Base-by-base conservation (phyloP, 176 grass and related monocot genomes). In the Bolboschoenus planiculmis region DNA sequence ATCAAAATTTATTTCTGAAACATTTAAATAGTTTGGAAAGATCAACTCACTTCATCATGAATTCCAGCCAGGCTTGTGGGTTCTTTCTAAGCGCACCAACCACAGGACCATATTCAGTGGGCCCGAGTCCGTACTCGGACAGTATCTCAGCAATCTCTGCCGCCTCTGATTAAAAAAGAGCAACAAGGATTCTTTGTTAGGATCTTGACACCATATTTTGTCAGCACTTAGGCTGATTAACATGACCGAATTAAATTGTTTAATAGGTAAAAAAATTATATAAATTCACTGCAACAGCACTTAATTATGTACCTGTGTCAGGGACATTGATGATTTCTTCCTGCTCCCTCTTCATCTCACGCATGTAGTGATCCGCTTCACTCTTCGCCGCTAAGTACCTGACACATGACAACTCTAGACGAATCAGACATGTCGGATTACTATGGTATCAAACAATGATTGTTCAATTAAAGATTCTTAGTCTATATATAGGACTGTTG, bases 351-450 rank as follows among this genome's bases (percentile, higher is more conserved):
- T 95, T 90, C 82, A 88, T 39, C 85, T 98, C 95, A 8, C 92
- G 89, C 63, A 80, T 56, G 89, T 95, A 98, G 79, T 95, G 95
- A 56, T 98, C 95, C 1, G 92, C 85, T 78, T 98, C 95, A 81
- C 95, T 95, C 87, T 98, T 98, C 4, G 95, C 92, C 9, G 95
- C 95, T 3, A 98, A 83, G 81, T 95, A 98, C 87, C 95, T 98
- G 88, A 54, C 23, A 87, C 9, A 61, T 56, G 16, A 10, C 53
- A 1, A 81, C 23, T 81, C 30, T 34, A 80, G 48, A 57, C 35
- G 26, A 58, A 56, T 80, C 14, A n/a, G 4, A 30, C 11, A 13
- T 16, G 33, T 40, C 18, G 23, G 29, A 39, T 20, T 56, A 79
- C 47, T 54, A 40, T 40, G 39, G 7, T 5, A 60, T 27, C 63